Evolutionary conservation across 345 rosid species (phyloP), one percentile per base, ranked within the genome.

Genomic region (Cardamine resedifolia): DNA sequence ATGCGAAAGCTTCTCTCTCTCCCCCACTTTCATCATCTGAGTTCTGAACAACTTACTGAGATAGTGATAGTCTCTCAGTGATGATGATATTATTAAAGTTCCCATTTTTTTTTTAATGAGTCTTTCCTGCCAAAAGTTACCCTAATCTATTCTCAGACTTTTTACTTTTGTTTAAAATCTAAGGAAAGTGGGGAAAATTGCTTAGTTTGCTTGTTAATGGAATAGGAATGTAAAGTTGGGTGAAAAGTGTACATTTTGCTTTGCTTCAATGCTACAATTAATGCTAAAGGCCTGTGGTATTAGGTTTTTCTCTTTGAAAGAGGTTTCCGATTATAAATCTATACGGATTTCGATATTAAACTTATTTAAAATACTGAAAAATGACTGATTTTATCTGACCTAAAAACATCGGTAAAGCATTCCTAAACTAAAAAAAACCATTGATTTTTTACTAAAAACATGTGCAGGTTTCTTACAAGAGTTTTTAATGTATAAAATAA

Each of bases 61-160:
- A 78, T 72, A 72, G 77, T 78, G 77, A 78, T 78, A 78, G 77
- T 78, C 71, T 63, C 76, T 63, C 76, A 76, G 75, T 76, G 80
- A 77, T 64, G 66, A 69, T 76, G 71, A 48, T 77, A 70, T 56
- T 48, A 57, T 76, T 76, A 70, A 64, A 63, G 70, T 47, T 56
- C 65, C 18, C 52, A 28, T 21, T 36, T 51, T 43, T 55, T 55
- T 2, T 3, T n/a, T n/a, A 5, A 41, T 62, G 24, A 26, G 36
- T 39, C 5, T 28, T 64, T 70, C 23, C 67, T 70, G 71, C 60
- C 71, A 70, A 63, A 76, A 76, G 71, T 27, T 38, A 64, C 39
- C 38, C 51, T 69, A 55, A 70, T 45, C 34, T 69, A 24, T 61
- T 47, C 34, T 57, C 73, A 68, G 33, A 27, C 55, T 49, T 76